phyloP scores from a whole-genome alignment of 1,284 basidiomycete species.

The Fomitopsis schrenkii region DNA sequence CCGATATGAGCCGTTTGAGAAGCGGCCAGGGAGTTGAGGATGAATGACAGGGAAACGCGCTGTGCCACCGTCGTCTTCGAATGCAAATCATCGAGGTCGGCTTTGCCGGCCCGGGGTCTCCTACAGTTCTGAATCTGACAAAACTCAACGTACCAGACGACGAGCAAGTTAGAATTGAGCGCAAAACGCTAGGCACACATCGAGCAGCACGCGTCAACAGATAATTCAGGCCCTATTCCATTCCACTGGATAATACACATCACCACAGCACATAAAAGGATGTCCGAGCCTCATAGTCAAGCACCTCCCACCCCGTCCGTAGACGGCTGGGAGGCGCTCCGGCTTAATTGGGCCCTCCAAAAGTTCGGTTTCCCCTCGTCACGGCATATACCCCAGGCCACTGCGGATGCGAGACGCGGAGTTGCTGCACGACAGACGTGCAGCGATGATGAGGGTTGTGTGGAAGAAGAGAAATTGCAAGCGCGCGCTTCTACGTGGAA shows the following conservation, averaged over 20 bases:
- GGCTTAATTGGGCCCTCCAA: conserved; percentile 70
- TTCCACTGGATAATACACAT: not conserved
- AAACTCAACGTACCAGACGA: no score
- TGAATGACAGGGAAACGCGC: no score
- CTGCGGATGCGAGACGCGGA: conserved; percentile 31
- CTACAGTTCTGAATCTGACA: no score
- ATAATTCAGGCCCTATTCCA: not conserved
- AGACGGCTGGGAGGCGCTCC: conserved; percentile 55
- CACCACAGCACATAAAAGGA: not conserved
- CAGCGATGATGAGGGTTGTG: conserved; percentile 35
- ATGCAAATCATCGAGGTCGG: no score
- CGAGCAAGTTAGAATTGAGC: no score
- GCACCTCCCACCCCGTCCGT: conserved; percentile 51
- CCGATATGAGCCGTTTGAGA: no score
- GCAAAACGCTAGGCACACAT: no score
- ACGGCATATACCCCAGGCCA: conserved; percentile 48
- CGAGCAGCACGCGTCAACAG: not conserved
- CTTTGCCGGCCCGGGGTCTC: no score
- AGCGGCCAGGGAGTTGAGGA: no score
- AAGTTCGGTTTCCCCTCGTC: conserved; percentile 32
- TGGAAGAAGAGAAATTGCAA: conserved; percentile 11
- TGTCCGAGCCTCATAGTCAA: conserved; percentile 77
- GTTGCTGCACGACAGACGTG: conserved; percentile 35
- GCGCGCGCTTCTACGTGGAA: not conserved
- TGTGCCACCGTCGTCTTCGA: no score